Evolutionary conservation across 129 eudicot genomes (phyloP).

Genomic region (Cynara cardunculus): DNA sequence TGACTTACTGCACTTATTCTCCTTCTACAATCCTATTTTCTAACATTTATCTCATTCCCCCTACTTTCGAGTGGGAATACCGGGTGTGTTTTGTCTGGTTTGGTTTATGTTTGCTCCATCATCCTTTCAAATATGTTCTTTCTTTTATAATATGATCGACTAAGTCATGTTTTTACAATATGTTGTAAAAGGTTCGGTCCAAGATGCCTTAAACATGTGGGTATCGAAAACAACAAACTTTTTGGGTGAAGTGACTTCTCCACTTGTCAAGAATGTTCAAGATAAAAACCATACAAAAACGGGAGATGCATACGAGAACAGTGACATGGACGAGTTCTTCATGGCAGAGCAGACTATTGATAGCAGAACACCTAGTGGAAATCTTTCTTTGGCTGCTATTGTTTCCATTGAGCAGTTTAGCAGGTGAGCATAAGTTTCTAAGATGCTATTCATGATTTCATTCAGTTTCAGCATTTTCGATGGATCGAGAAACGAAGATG

Average conservation of each 20-base stretch:
- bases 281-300: conserved; percentile 33
- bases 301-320: conserved; percentile 36
- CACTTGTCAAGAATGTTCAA: conserved; percentile 55
- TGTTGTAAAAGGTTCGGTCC: conserved; percentile 63
- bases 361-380: conserved; percentile 56
- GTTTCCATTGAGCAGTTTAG: conserved; percentile 94
- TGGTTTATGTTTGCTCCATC: not conserved
- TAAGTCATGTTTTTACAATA: not conserved
- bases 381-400: conserved; percentile 83
- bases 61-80: too few species aligned
- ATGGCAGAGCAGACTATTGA: conserved; percentile 79
- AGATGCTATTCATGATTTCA: not conserved
- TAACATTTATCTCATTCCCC: too few species aligned
- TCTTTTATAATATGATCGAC: not conserved
- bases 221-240: conserved; percentile 80
- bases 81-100: too few species aligned
- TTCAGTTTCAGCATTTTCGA: not conserved
- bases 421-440: conserved; percentile 49
- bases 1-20: too few species aligned
- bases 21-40: too few species aligned
- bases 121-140: not conserved
- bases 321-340: conserved; percentile 69
- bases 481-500: not conserved
- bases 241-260: conserved; percentile 75
- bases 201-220: conserved; percentile 68